Conservation (phyloP, 768 basidiomycete genomes). For the Mycena venus region DNA sequence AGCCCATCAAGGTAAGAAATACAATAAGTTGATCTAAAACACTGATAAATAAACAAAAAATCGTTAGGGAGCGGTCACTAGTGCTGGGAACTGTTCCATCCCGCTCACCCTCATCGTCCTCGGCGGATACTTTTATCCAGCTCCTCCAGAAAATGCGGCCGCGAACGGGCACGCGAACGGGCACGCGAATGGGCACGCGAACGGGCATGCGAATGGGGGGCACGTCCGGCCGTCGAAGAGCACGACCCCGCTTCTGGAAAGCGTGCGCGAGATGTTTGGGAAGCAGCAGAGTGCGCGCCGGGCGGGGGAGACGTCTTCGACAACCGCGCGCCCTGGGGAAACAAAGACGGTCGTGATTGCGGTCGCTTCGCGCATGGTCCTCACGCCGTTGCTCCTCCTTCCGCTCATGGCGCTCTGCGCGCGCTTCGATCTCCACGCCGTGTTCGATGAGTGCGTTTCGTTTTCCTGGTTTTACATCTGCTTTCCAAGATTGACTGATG, state of each 20-base stretch:
- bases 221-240: background rate
- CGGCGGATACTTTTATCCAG: conserved; percentile 89
- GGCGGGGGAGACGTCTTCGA: conserved; percentile 18
- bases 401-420: conserved; percentile 81
- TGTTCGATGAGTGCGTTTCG: conserved; percentile 83
- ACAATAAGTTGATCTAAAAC: too few relatives aligned
- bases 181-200: background rate
- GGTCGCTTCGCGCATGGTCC: conserved; percentile 87
- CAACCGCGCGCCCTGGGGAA: conserved; percentile 70
- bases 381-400: conserved; percentile 83
- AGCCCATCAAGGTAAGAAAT: conserved; percentile 75
- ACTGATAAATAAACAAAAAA: too few relatives aligned
- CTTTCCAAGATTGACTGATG: conserved; percentile 16
- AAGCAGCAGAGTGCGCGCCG: conserved; percentile 34
- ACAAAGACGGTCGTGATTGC: conserved; percentile 87
- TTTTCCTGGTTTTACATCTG: conserved; percentile 35
- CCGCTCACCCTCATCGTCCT: conserved; percentile 93
- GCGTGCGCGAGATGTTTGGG: conserved; percentile 59
- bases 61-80: conserved; percentile 74
- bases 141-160: conserved; percentile 38
- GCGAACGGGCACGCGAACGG: background rate
- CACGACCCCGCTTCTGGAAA: conserved; percentile 41
- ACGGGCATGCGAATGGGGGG: background rate
- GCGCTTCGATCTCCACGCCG: conserved; percentile 65
- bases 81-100: conserved; percentile 84